These are phyloP conservation scores for Plasmodium cynomolgi DNA, from an alignment of 169 alveolate genomes.

Conservation along the genomic window DNA sequence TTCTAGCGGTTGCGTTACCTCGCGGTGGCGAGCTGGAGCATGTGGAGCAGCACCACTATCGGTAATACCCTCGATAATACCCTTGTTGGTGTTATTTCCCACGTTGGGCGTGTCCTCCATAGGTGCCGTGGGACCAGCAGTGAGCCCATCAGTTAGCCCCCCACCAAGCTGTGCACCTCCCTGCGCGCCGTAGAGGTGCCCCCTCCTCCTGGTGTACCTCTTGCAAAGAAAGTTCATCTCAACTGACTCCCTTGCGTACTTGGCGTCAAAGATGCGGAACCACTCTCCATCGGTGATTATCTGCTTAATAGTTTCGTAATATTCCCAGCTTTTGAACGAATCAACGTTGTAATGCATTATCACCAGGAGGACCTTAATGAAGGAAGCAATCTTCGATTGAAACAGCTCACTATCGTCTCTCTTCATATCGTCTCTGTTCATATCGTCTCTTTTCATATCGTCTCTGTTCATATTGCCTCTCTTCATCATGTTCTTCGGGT, in stretches of 20 bases:
- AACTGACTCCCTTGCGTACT: not conserved
- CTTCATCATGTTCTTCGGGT: not conserved
- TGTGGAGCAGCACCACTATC: not conserved
- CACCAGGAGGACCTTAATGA: conserved; percentile 33
- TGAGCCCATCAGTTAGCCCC: too few species aligned
- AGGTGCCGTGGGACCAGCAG: not conserved
- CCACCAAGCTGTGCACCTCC: not conserved
- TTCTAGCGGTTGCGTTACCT: not conserved
- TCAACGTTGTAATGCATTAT: conserved; percentile 21
- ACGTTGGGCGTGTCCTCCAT: not conserved
- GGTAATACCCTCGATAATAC: not conserved
- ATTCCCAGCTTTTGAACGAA: conserved; percentile 36
- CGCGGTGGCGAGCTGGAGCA: not conserved
- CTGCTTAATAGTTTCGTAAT: conserved; percentile 43
- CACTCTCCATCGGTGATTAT: conserved; percentile 41
- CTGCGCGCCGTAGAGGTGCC: not conserved
- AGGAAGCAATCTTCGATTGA: conserved; percentile 2
- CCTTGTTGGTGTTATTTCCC: not conserved
- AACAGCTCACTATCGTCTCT: not conserved
- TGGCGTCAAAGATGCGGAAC: conserved; percentile 16
- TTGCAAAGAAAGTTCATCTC: conserved; percentile 23
- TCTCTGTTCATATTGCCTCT: not conserved
- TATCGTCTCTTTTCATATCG: too few species aligned
- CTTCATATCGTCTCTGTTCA: too few species aligned
- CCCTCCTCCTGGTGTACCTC: not conserved